Base-by-base conservation (phyloP, 1,284 basidiomycete genomes). In the Trichosporon faecale region DNA sequence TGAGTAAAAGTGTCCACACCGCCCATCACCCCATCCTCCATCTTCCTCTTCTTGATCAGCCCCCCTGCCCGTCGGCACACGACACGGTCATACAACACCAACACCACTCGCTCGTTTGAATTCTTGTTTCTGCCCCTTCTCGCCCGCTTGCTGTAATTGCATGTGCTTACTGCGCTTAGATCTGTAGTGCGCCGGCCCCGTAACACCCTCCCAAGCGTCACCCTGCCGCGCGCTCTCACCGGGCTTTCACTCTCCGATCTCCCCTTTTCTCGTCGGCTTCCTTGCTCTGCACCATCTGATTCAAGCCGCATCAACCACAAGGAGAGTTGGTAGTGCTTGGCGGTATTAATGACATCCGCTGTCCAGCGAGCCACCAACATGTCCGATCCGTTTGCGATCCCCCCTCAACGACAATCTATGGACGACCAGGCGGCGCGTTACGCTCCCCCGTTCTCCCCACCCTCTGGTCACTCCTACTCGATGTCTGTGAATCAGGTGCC, bases 371-470 rank as follows among this genome's bases (percentile, higher is more conserved):
- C 71, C 11, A 70, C 64, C 65, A 60, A 33, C 49, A 72, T 72
- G 70, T 68, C 73, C 27, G 73, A 74, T 64, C 73, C 71, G 31
- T 72, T 72, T 40, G 73, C 70, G 65, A 67, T 68, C 37, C 68
- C 70, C 18, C 44, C 68, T 35, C 61, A 29, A 8, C 65, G 67
- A 64, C 73, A 67, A 66, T 68, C 72, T 3, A 35, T 69, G 25
- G 73, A 74, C 33, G 68, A 68, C 55, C 68, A 66, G 9, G 49
- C 68, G 2, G 65, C 68, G 35, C 49, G 70, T 37, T 72, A 70
- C 65, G 61, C 70, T 16, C 65, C 70, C 23, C 71, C 71, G 16
- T 69, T 69, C n/a, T 69, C 70, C 46, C 49, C 68, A 16, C 70
- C 70, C 7, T 31, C 72, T 11, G 66, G 31, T 4, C 37, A 61